phyloP scores from a whole-genome alignment of 768 basidiomycete species.

The Phlegmacium glaucopus region DNA sequence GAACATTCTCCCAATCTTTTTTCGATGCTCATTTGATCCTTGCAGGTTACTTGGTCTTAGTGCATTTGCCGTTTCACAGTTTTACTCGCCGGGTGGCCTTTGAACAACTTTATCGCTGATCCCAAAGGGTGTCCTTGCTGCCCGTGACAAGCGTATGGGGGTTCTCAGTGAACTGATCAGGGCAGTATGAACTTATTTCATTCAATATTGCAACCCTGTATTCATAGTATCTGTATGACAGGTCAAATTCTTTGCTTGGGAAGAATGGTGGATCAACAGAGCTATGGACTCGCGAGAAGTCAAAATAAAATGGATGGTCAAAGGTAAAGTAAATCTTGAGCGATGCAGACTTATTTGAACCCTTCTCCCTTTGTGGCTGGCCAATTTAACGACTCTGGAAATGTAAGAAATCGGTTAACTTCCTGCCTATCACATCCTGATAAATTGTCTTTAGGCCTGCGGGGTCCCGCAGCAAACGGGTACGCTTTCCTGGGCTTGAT shows the following conservation, averaged over 20 bases:
- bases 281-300: constrained; percentile 58
- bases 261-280: constrained; percentile 69
- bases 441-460: too few species aligned
- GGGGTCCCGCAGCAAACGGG: too few species aligned
- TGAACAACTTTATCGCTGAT: constrained; percentile 68
- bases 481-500: too few species aligned
- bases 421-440: too few species aligned
- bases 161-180: constrained; percentile 76
- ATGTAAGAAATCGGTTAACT: too few species aligned
- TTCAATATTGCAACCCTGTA: background rate
- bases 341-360: too few species aligned
- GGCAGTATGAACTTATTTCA: constrained; percentile 27
- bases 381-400: too few species aligned
- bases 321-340: constrained; percentile 36
- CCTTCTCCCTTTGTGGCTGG: too few species aligned
- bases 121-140: constrained; percentile 54
- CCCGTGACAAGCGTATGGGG: constrained; percentile 74
- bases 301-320: constrained; percentile 78
- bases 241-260: constrained; percentile 85
- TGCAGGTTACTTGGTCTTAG: constrained; percentile 58
- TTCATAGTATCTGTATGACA: constrained; percentile 13
- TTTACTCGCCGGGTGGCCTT: constrained; percentile 63
- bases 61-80: constrained; percentile 74
- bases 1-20: background rate
- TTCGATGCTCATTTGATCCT: background rate